Evolutionary conservation across 2,329 filamentous ascomycete species (phyloP).

Genomic region (Penicillium fuscoglaucum): DNA sequence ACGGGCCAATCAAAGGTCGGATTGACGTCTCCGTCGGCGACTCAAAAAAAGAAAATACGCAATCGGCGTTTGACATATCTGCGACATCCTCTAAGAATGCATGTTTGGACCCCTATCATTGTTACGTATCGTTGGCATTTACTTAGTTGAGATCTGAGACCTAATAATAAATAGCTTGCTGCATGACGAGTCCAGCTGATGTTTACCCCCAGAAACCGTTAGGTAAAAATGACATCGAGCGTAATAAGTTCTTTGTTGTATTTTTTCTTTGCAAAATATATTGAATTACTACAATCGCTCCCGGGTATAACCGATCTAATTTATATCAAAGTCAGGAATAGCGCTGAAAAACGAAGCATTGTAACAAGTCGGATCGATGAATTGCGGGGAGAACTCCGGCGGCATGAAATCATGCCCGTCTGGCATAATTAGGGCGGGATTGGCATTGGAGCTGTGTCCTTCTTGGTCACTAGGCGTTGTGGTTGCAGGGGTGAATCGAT

Average conservation of each 20-base stretch:
- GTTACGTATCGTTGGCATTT: not conserved
- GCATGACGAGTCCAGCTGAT: not conserved
- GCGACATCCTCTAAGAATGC: not conserved
- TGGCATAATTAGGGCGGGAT: slow-evolving; percentile 16
- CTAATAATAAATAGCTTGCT: not conserved
- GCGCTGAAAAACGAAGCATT: slow-evolving; percentile 32
- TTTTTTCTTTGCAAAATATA: not conserved
- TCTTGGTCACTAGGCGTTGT: slow-evolving; percentile 23
- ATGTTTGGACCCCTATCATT: slow-evolving; percentile 1
- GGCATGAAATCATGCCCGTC: slow-evolving; percentile 31
- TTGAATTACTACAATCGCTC: not conserved
- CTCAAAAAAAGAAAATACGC: not conserved
- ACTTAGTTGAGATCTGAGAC: not conserved
- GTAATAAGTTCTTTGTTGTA: not conserved
- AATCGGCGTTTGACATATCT: slow-evolving; percentile 7
- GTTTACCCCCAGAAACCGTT: not conserved
- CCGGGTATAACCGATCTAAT: slow-evolving; percentile 12
- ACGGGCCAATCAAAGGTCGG: not conserved
- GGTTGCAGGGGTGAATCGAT: slow-evolving; percentile 23
- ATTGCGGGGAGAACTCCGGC: slow-evolving; percentile 28
- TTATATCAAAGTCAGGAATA: slow-evolving; percentile 30
- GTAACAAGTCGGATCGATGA: slow-evolving; percentile 36
- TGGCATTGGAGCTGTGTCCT: slow-evolving; percentile 13
- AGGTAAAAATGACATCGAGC: not conserved
- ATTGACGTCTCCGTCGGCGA: not conserved